Base-by-base conservation (phyloP, 331 rosid genomes). In the Erythrophleum ivorense region DNA sequence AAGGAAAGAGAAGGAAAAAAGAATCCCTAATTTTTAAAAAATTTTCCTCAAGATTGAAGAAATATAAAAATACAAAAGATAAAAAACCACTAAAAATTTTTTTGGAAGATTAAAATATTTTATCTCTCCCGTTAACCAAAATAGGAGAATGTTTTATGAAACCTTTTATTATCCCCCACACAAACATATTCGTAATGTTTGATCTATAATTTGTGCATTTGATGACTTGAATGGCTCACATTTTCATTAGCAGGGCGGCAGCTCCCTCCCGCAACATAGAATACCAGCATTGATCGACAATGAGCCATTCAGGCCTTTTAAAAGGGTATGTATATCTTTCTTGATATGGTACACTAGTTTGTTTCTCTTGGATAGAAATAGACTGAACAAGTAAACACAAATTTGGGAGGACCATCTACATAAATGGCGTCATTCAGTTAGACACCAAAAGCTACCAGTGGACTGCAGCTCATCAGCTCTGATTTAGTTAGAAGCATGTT, bases 391-490 rank as follows among this genome's bases (percentile, higher is more conserved):
- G 9, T 31, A 3, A 62, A 62, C 41, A 62, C 11, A 16, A 34
- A 36, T 16, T 65, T 65, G 49, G 29, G 48, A 65, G 48, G 49
- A 65, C 13, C 21, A 34, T 65, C 29, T 36, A 65, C n/a, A 38
- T 65, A 38, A 65, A 65, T 38, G 71, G 49, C 71, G 36, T 38
- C 12, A 31, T 33, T 36, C 71, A 16, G 48, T 21, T 10, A 15
- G 6, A 36, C 18, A 2, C 29, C 48, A 11, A 11, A 11, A 48
- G 24, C 29, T 65, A 16, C 48, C 24, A 36, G 12, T 6, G 71
- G 4, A 62, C 62, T 33, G 62, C 8, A 59, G 67, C 50, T 76
- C 4, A 74, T 73, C 64, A 67, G 34, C 45, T 49, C 76, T 71
- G 41, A 29, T 31, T 24, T 41, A 58, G 75, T 34, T 33, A 75